Evolutionary conservation across 2,329 filamentous ascomycete genomes (phyloP).

Genomic region (Colletotrichum sp.): DNA sequence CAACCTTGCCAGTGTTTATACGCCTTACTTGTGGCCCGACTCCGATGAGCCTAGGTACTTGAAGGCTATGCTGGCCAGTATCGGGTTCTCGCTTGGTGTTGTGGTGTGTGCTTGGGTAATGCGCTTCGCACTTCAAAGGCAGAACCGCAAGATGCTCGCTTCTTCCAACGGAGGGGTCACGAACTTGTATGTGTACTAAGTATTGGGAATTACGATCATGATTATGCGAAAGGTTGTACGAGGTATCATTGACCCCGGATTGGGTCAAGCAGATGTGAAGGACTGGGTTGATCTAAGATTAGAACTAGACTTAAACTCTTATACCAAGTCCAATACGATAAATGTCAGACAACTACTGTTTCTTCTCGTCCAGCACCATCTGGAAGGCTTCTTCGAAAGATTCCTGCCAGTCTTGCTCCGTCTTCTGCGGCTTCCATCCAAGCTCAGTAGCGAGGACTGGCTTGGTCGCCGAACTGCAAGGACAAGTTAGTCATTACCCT

Average conservation of each 20-base stretch:
- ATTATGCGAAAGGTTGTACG: background rate
- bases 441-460: constrained; percentile 28
- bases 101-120: constrained; percentile 41
- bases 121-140: constrained; percentile 34
- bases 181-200: constrained; percentile 34
- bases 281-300: background rate
- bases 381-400: constrained; percentile 24
- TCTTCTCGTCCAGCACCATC: background rate
- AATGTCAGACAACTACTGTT: background rate
- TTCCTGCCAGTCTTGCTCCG: constrained; percentile 28
- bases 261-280: background rate
- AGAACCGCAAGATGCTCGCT: constrained; percentile 36
- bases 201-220: background rate
- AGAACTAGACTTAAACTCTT: background rate
- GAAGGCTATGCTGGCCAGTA: constrained; percentile 26
- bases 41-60: constrained; percentile 17
- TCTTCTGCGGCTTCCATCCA: constrained; percentile 37
- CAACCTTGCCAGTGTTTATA: constrained; percentile 23
- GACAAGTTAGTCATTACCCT: background rate
- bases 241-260: too few relatives aligned
- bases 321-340: background rate
- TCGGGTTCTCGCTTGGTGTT: constrained; percentile 33
- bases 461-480: constrained; percentile 21
- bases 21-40: constrained; percentile 23
- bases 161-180: constrained; percentile 22